These are phyloP conservation scores for Calocybe indica DNA, from an alignment of 768 basidiomycete genomes.

Conservation along the genomic window DNA sequence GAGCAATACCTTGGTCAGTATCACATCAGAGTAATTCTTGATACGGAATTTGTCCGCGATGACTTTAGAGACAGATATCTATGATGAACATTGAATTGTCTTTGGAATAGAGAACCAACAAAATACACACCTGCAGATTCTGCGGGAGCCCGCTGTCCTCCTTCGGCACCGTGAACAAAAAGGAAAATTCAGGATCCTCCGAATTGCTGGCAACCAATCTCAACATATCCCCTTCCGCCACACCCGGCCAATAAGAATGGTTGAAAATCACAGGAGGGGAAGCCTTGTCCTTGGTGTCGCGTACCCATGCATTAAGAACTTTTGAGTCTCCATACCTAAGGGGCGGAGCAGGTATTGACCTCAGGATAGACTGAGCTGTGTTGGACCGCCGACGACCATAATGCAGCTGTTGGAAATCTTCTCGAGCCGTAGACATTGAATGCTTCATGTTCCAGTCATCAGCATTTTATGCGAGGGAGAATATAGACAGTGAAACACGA, in stretches of 20 bases:
- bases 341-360: conserved; percentile 34
- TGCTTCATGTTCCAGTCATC: background rate
- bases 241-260: conserved; percentile 72
- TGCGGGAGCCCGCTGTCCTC: conserved; percentile 57
- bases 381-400: conserved; percentile 66
- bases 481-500: too few relatives aligned
- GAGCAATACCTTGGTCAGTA: conserved; percentile 54
- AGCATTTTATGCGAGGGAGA: background rate
- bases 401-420: conserved; percentile 55
- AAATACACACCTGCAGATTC: conserved; percentile 53
- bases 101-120: background rate
- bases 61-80: conserved; percentile 74
- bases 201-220: conserved; percentile 41
- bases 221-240: conserved; percentile 70
- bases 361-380: conserved; percentile 63
- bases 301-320: conserved; percentile 67
- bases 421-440: conserved; percentile 53
- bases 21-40: conserved; percentile 69
- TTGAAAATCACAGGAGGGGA: conserved; percentile 60
- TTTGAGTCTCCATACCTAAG: conserved; percentile 60
- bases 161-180: conserved; percentile 60
- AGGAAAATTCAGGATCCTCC: conserved; percentile 34
- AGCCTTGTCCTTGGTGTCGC: conserved; percentile 49
- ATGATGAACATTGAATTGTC: background rate
- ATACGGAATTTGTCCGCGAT: conserved; percentile 67